phyloP scores from a whole-genome alignment of 1,284 basidiomycete species.

The Ustilago hordei region DNA sequence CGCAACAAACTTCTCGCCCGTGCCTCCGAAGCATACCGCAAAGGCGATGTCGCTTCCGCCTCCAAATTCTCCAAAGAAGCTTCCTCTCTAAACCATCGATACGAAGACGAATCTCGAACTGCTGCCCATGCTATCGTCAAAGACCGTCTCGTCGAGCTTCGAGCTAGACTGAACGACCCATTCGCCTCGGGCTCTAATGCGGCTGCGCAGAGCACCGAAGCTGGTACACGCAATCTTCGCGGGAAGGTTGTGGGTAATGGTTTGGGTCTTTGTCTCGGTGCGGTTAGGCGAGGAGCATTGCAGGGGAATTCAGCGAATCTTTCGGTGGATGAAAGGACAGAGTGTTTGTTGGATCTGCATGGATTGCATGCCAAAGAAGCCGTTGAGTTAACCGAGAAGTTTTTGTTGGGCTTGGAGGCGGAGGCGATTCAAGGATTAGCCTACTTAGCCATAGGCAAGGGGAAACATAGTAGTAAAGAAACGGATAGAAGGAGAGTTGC shows the following conservation, averaged over 20 bases:
- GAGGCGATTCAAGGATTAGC: constrained; percentile 80
- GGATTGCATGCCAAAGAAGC: constrained; percentile 88
- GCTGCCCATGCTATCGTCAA: constrained; percentile 84
- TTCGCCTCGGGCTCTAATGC: constrained; percentile 70
- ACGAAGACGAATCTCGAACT: constrained; percentile 85
- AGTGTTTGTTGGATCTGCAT: constrained; percentile 75
- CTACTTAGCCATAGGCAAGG: constrained; percentile 91
- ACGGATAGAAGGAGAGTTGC: constrained; percentile 82
- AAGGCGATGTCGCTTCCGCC: constrained; percentile 92
- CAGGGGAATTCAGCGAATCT: constrained; percentile 71
- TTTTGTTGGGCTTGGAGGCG: constrained; percentile 81
- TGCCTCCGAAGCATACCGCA: constrained; percentile 92
- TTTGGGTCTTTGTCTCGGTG: constrained; percentile 71
- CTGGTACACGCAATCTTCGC: constrained; percentile 79
- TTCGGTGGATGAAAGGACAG: constrained; percentile 73
- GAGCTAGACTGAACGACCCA: constrained; percentile 76
- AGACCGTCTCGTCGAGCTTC: constrained; percentile 77
- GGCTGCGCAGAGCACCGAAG: constrained; percentile 78
- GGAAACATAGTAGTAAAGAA: constrained; percentile 91
- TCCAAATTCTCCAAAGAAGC: constrained; percentile 93
- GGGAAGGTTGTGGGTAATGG: constrained; percentile 85
- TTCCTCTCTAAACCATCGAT: constrained; percentile 88
- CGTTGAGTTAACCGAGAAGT: constrained; percentile 88
- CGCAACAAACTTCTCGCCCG: constrained; percentile 93
- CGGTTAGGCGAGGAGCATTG: constrained; percentile 40